Conservation (phyloP, 2,329 filamentous ascomycete species). For the Trichoderma sp. region DNA sequence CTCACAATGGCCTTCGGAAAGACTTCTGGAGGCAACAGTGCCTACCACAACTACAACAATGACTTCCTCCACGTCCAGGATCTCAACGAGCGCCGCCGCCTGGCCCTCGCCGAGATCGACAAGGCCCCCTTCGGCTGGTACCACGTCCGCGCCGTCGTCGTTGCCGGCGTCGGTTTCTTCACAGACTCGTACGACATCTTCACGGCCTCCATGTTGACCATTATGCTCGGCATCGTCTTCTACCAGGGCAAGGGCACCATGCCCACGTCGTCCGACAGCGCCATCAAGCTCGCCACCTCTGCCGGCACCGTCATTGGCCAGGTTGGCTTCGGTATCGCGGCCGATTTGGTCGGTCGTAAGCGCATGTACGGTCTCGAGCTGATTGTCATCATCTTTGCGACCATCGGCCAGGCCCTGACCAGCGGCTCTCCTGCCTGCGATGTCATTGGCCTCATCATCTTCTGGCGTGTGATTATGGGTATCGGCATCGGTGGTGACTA, state of each 20-base stretch:
- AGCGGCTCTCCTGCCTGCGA: conserved; percentile 65
- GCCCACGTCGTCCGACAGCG: conserved; percentile 69
- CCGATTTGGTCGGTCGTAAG: conserved; percentile 77
- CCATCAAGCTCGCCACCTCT: conserved; percentile 83
- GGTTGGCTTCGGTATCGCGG: conserved; percentile 75
- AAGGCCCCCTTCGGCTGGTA: conserved; percentile 84
- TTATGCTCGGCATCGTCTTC: conserved; percentile 80
- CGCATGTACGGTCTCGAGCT: conserved; percentile 73
- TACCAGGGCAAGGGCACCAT: conserved; percentile 62
- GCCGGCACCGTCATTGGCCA: conserved; percentile 83
- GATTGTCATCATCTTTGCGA: conserved; percentile 78
- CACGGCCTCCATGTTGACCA: conserved; percentile 70
- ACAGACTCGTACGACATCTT: conserved; percentile 87
- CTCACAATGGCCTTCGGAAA: conserved; percentile 37
- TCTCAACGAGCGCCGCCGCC: conserved; percentile 75
- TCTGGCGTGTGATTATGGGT: conserved; percentile 77
- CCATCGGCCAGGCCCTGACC: conserved; percentile 69
- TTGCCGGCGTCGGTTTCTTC: conserved; percentile 86
- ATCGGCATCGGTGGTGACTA: conserved; percentile 61
- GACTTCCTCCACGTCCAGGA: conserved; percentile 67
- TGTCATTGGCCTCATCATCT: conserved; percentile 69
- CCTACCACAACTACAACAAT: conserved; percentile 78
- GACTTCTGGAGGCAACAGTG: conserved; percentile 67
- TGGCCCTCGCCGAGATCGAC: conserved; percentile 80
- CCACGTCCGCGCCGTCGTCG: conserved; percentile 74